phyloP scores from a whole-genome alignment of 1,139 yeast species.

The Candida neerlandica region DNA sequence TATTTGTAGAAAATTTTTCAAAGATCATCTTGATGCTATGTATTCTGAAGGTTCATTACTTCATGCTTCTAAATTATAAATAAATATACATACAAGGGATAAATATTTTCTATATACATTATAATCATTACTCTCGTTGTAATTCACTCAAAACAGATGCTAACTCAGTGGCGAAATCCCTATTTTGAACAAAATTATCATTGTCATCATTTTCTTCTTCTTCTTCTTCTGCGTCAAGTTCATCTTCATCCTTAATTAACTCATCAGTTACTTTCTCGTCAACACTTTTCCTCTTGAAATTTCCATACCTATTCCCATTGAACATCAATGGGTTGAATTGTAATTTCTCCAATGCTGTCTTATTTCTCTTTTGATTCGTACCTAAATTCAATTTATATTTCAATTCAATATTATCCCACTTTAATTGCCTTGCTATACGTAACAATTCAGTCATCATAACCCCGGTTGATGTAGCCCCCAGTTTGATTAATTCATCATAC shows the following conservation, averaged over 20 bases:
- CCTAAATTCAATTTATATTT: slow-evolving; percentile 31
- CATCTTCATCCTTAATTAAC: slow-evolving; percentile 15
- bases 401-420: slow-evolving; percentile 40
- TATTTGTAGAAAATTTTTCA: slow-evolving; percentile 43
- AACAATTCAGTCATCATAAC: slow-evolving; percentile 33
- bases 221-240: not conserved
- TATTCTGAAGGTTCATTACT: slow-evolving; percentile 35
- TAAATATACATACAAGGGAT: not conserved
- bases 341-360: slow-evolving; percentile 23
- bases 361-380: slow-evolving; percentile 25
- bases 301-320: not conserved
- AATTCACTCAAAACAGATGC: slow-evolving; percentile 20
- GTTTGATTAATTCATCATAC: slow-evolving; percentile 39
- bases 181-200: not conserved
- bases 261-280: slow-evolving; percentile 24
- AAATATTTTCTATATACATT: not conserved
- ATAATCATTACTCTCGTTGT: not conserved
- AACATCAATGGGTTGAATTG: slow-evolving; percentile 22
- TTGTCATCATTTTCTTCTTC: not conserved
- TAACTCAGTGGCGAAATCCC: slow-evolving; percentile 23
- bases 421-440: slow-evolving; percentile 36
- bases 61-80: slow-evolving; percentile 12
- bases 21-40: slow-evolving; percentile 45
- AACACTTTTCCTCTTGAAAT: not conserved
- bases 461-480: slow-evolving; percentile 34